A percentile compares a stretch with the other conserved stretches of the same genome.
phyloP scores from a whole-genome alignment of 331 rosid species.

The Dryas integrifolia region DNA sequence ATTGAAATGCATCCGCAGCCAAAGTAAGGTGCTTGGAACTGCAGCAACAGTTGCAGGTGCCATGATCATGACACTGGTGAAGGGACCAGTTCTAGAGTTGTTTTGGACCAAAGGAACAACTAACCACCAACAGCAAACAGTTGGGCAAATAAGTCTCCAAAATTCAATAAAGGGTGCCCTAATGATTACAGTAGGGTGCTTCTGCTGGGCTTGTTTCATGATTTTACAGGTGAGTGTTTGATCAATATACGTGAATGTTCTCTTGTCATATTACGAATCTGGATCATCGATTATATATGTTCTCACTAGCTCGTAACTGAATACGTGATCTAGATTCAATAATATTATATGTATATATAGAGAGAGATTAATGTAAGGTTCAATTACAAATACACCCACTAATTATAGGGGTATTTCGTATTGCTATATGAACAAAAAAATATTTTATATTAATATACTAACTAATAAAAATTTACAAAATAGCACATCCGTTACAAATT shows the following conservation, averaged over 20 bases:
- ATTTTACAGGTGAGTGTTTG: constrained; percentile 61
- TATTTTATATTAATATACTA: too few relatives aligned
- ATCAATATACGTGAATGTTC: background rate
- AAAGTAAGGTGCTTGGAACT: constrained; percentile 84
- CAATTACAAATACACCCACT: too few relatives aligned
- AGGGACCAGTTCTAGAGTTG: constrained; percentile 62
- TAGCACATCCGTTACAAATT: too few relatives aligned
- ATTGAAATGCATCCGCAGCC: constrained; percentile 59
- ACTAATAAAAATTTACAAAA: too few relatives aligned
- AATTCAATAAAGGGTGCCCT: constrained; percentile 65
- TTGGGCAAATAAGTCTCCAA: constrained; percentile 38
- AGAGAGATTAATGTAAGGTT: too few relatives aligned
- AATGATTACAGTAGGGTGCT: constrained; percentile 81
- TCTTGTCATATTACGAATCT: too few relatives aligned
- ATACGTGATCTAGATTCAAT: too few relatives aligned
- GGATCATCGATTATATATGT: too few relatives aligned
- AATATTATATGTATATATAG: too few relatives aligned
- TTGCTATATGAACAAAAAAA: too few relatives aligned
- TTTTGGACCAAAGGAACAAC: constrained; percentile 42
- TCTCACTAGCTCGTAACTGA: too few relatives aligned
- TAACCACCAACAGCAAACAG: constrained; percentile 28
- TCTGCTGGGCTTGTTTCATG: constrained; percentile 82
- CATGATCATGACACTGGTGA: constrained; percentile 78
- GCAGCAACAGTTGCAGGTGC: constrained; percentile 87
- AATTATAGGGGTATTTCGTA: too few relatives aligned